Evolutionary conservation across 805 yeast genomes (phyloP).

Genomic region (Suhomyces vadensis): DNA sequence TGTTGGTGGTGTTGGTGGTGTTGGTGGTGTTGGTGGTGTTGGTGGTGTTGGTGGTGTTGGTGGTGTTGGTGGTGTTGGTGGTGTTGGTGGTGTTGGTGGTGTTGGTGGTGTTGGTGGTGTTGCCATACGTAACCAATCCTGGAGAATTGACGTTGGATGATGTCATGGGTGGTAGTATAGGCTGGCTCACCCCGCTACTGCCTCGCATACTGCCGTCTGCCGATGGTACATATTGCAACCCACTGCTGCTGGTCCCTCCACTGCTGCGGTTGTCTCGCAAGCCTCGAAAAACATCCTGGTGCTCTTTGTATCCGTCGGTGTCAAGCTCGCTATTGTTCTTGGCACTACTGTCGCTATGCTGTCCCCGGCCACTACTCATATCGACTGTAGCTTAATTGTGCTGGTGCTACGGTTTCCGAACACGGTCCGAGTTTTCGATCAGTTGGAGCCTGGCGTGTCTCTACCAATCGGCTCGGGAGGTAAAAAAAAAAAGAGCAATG

Average conservation of each 20-base stretch:
- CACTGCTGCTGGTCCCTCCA: slow-evolving; percentile 1
- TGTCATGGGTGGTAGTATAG: neutral
- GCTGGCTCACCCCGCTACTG: neutral
- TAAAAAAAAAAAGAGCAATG: slow-evolving; percentile 9
- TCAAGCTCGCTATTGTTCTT: neutral
- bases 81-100: neutral
- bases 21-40: neutral
- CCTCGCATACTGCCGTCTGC: neutral
- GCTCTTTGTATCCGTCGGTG: neutral
- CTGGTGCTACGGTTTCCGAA: neutral
- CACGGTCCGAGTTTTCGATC: neutral
- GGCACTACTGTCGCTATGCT: neutral
- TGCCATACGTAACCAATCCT: neutral
- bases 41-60: neutral
- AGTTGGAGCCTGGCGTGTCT: neutral
- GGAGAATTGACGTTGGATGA: neutral
- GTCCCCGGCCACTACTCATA: neutral
- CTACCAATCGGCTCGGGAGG: neutral
- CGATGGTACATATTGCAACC: neutral
- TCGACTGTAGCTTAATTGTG: neutral
- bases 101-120: neutral
- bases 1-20: neutral
- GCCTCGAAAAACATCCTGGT: neutral
- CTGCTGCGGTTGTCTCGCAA: neutral
- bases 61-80: neutral